Conservation (phyloP, 2,329 filamentous ascomycete species). For the Aspergillus sp. region DNA sequence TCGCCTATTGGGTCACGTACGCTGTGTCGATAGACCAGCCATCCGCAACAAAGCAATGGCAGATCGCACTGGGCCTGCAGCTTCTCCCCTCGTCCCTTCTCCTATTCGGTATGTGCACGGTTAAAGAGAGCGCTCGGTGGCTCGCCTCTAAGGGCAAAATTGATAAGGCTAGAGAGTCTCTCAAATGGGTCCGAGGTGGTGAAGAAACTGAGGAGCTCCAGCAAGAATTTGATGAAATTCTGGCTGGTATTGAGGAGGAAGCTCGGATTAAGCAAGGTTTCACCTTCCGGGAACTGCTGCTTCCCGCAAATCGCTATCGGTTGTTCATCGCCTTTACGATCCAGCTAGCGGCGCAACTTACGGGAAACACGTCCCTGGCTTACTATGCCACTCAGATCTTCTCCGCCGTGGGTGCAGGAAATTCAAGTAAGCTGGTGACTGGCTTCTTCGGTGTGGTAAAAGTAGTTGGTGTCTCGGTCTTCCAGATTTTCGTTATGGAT, state of each 20-base stretch:
- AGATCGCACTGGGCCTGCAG: slow-evolving; percentile 51
- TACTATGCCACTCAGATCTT: slow-evolving; percentile 58
- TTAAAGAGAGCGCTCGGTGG: slow-evolving; percentile 53
- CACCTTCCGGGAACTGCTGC: slow-evolving; percentile 50
- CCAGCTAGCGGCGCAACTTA: slow-evolving; percentile 53
- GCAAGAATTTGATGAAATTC: slow-evolving; percentile 40
- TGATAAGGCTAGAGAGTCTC: slow-evolving; percentile 50
- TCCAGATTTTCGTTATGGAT: slow-evolving; percentile 53
- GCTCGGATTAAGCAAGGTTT: slow-evolving; percentile 47
- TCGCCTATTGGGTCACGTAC: slow-evolving; percentile 53
- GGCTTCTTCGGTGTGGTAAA: slow-evolving; percentile 58
- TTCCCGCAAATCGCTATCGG: slow-evolving; percentile 52
- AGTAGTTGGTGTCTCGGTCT: slow-evolving; percentile 50
- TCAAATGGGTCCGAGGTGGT: slow-evolving; percentile 57
- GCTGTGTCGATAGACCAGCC: slow-evolving; percentile 46
- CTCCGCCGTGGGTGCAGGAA: slow-evolving; percentile 51
- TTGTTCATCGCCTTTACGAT: slow-evolving; percentile 54
- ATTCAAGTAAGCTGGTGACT: slow-evolving; percentile 51
- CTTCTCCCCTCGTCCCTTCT: slow-evolving; percentile 52
- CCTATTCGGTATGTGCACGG: slow-evolving; percentile 52
- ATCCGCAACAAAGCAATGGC: slow-evolving; percentile 50
- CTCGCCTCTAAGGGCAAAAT: slow-evolving; percentile 48
- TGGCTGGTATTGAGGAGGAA: slow-evolving; percentile 53
- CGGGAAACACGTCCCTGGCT: slow-evolving; percentile 54
- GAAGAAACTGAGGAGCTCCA: slow-evolving; percentile 38